Evolutionary conservation across 2,329 filamentous ascomycete species (phyloP).

Genomic region (Trematosphaeria pertusa): DNA sequence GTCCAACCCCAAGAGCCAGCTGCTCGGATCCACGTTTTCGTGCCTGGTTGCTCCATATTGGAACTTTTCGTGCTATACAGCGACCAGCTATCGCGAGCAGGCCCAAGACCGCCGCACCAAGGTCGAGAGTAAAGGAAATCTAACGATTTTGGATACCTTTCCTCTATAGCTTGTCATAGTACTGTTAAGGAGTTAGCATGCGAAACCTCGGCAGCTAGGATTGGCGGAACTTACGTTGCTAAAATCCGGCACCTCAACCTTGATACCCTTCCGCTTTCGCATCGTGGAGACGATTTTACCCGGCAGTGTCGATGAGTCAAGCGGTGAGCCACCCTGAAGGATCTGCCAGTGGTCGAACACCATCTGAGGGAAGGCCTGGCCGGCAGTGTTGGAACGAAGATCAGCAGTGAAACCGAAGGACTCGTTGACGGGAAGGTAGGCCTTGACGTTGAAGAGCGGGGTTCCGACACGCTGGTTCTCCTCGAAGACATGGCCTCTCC

Average conservation of each 20-base stretch:
- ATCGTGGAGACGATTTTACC: slow-evolving; percentile 84
- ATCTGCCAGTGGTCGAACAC: slow-evolving; percentile 99
- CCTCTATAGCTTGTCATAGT: slow-evolving; percentile 98
- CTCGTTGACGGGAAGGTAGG: slow-evolving; percentile 94
- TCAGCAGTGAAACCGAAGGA: slow-evolving; percentile 99
- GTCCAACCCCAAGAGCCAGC: slow-evolving; percentile 36
- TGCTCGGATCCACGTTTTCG: slow-evolving; percentile 48
- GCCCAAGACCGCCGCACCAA: slow-evolving; percentile 43
- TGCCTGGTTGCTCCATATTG: slow-evolving; percentile 40
- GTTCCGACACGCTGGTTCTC: slow-evolving; percentile 99
- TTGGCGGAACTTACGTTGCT: slow-evolving; percentile 79
- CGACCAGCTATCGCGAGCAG: slow-evolving; percentile 43
- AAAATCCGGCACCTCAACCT: slow-evolving; percentile 89
- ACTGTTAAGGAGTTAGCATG: slow-evolving; percentile 65
- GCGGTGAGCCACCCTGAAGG: slow-evolving; percentile 89
- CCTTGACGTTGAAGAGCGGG: slow-evolving; percentile 99
- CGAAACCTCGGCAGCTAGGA: not conserved
- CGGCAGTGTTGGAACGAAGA: slow-evolving; percentile 89
- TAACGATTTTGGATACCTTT: slow-evolving; percentile 53
- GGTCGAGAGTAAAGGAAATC: slow-evolving; percentile 50
- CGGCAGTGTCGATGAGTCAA: slow-evolving; percentile 82
- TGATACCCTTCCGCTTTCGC: slow-evolving; percentile 99
- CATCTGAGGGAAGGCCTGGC: slow-evolving; percentile 98
- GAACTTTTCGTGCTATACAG: slow-evolving; percentile 42
- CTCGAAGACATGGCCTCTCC: slow-evolving; percentile 98